Conservation (phyloP, 768 basidiomycete genomes). For the Pisolithus marmoratus region DNA sequence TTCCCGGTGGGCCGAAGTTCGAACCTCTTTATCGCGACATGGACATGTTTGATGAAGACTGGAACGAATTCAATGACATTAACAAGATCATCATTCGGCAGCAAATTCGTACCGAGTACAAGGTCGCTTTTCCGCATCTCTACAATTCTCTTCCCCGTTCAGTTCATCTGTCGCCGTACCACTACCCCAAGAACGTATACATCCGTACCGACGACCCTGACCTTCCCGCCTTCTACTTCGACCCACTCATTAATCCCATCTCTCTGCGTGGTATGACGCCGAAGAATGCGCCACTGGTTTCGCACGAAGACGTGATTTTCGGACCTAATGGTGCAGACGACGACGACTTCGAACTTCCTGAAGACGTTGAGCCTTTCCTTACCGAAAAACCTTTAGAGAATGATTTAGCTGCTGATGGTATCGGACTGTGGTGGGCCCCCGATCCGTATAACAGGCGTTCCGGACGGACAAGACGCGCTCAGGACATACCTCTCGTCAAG, state of each 20-base stretch:
- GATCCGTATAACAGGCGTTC: conserved; percentile 92
- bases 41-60: conserved; percentile 97
- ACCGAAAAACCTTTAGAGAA: conserved; percentile 75
- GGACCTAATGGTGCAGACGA: conserved; percentile 82
- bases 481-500: conserved; percentile 94
- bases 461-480: conserved; percentile 88
- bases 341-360: conserved; percentile 84
- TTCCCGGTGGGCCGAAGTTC: conserved; percentile 97
- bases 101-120: conserved; percentile 98
- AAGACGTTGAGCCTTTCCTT: conserved; percentile 73
- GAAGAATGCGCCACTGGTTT: conserved; percentile 75
- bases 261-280: conserved; percentile 82
- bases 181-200: conserved; percentile 94
- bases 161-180: conserved; percentile 88
- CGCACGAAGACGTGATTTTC: conserved; percentile 91
- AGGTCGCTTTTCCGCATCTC: conserved; percentile 96
- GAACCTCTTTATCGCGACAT: conserved; percentile 96
- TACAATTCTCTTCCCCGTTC: conserved; percentile 98
- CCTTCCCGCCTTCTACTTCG: conserved; percentile 97
- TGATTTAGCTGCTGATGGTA: conserved; percentile 91
- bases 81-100: conserved; percentile 99
- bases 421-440: conserved; percentile 98
- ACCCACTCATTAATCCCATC: conserved; percentile 97
- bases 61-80: conserved; percentile 99
- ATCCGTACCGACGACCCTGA: conserved; percentile 99